These are phyloP conservation scores for Oryza brachyantha DNA, from an alignment of 176 grass and related monocot species.

Conservation along the genomic window DNA sequence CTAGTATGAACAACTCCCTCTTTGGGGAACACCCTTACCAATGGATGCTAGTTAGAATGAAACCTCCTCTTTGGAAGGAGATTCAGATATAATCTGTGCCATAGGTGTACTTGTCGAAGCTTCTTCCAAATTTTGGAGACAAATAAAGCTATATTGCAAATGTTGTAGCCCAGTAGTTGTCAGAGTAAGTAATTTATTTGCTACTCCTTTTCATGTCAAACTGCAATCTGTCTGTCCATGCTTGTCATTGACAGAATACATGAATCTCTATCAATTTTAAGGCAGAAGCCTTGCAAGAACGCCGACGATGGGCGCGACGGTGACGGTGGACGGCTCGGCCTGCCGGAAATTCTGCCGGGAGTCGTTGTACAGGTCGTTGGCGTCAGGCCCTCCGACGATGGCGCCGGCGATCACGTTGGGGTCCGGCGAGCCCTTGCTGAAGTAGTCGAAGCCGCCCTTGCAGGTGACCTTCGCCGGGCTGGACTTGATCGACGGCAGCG, in stretches of 20 bases:
- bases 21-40: not conserved
- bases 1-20: not conserved
- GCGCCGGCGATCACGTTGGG: slow-evolving; percentile 66
- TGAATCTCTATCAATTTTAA: not conserved
- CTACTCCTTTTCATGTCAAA: no score
- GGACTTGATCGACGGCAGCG: slow-evolving; percentile 52
- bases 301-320: slow-evolving; percentile 57
- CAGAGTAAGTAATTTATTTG: not conserved
- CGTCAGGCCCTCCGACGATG: slow-evolving; percentile 61
- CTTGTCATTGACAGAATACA: not conserved
- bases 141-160: slow-evolving; percentile 18
- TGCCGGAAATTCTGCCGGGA: slow-evolving; percentile 43
- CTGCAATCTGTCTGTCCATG: no score
- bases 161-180: not conserved
- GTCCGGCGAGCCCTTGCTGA: slow-evolving; percentile 31
- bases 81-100: not conserved
- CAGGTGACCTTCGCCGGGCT: slow-evolving; percentile 35
- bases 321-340: slow-evolving; percentile 49
- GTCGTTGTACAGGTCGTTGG: slow-evolving; percentile 48
- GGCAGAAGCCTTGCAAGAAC: slow-evolving; percentile 53
- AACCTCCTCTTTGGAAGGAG: not conserved
- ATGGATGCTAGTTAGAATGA: not conserved
- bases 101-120: not conserved
- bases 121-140: slow-evolving; percentile 7
- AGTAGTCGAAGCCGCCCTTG: slow-evolving; percentile 39